Percentiles rank a stretch among this genome's conserved stretches.
phyloP scores from a whole-genome alignment of 495 filamentous ascomycete species.

The Copromyces sp. region DNA sequence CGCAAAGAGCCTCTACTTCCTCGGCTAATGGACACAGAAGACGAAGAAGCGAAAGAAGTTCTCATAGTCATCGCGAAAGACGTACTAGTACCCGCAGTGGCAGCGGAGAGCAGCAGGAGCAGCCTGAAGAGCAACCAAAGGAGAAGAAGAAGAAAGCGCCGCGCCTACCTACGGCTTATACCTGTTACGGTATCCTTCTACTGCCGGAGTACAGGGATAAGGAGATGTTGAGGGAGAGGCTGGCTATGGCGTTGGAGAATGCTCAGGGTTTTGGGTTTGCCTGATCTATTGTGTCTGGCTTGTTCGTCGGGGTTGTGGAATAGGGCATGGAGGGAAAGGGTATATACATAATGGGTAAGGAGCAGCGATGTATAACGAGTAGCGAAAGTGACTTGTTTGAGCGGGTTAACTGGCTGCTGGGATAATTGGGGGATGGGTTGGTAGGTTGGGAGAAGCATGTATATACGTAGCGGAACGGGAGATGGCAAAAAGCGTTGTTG shows the following conservation, averaged over 20 bases:
- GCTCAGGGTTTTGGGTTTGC: conserved; percentile 83
- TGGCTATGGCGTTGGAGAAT: conserved; percentile 77
- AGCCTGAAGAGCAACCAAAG: neutral
- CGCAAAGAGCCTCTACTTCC: neutral
- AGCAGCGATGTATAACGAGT: neutral
- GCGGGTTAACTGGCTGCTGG: neutral
- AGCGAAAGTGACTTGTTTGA: neutral
- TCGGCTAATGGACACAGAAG: neutral
- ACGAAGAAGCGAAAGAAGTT: neutral
- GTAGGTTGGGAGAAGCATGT: neutral
- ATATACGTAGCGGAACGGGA: neutral
- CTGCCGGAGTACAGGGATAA: conserved; percentile 69
- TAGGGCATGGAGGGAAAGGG: neutral
- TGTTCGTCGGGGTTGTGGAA: neutral
- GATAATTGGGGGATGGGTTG: neutral
- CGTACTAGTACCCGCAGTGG: neutral
- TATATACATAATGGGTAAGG: neutral
- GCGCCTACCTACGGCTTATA: conserved; percentile 70
- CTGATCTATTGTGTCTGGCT: conserved; percentile 5
- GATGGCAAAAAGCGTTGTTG: neutral
- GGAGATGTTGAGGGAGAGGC: conserved; percentile 59
- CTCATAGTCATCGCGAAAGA: neutral
- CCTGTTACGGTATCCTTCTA: conserved; percentile 80
- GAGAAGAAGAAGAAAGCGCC: conserved; percentile 19
- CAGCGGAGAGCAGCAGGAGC: neutral